Percentiles rank a stretch among this genome's conserved stretches.
These are phyloP conservation scores for Phytophthora agathidicida DNA, from an alignment of 352 stramenopile genomes.

Conservation along the genomic window DNA sequence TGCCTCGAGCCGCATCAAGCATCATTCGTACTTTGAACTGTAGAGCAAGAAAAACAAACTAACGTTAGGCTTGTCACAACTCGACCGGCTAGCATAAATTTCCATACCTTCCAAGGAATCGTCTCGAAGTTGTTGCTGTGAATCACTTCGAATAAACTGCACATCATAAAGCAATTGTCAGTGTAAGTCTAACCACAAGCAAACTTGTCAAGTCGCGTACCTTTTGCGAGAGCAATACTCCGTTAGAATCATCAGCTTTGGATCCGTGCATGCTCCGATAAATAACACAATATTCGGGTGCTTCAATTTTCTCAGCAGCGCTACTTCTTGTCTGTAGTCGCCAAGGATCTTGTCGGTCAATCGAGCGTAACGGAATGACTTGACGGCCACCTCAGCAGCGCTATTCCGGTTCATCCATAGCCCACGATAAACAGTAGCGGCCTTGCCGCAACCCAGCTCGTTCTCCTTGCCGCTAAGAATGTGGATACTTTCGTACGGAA, in stretches of 20 bases:
- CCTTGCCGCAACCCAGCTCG: conserved; percentile 86
- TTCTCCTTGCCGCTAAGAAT: conserved; percentile 89
- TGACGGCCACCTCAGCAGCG: conserved; percentile 86
- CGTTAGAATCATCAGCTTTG: conserved; percentile 90
- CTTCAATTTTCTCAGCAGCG: conserved; percentile 86
- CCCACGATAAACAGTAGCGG: conserved; percentile 85
- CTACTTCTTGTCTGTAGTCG: conserved; percentile 88
- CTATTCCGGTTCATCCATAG: conserved; percentile 88
- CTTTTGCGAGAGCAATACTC: conserved; percentile 91
- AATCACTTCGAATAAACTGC: conserved; percentile 89
- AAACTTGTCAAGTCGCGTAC: conserved; percentile 31
- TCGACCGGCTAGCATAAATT: neutral
- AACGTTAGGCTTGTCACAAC: neutral
- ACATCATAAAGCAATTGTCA: neutral
- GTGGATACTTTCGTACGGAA: conserved; percentile 88
- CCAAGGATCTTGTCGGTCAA: conserved; percentile 89
- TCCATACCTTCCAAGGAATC: conserved; percentile 89
- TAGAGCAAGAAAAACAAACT: conserved; percentile 4
- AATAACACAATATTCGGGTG: conserved; percentile 92
- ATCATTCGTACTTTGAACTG: conserved; percentile 93
- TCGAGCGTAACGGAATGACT: conserved; percentile 87
- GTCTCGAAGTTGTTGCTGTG: conserved; percentile 88
- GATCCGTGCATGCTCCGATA: conserved; percentile 89
- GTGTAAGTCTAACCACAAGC: neutral
- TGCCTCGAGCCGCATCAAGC: conserved; percentile 87